Base-by-base conservation (phyloP, 2,329 filamentous ascomycete species). In the Phaeosphaeriaceae sp. region DNA sequence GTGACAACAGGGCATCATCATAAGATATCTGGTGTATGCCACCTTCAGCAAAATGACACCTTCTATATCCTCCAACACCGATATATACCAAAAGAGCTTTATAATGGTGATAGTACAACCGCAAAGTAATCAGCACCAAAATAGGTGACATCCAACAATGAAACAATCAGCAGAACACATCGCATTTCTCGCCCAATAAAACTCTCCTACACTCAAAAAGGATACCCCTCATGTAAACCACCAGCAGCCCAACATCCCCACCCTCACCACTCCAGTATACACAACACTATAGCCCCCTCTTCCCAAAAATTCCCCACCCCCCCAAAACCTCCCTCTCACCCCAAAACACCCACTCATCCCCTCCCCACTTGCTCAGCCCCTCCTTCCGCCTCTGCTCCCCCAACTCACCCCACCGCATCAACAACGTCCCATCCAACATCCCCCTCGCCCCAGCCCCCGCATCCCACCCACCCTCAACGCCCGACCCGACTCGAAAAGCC, bases 361-460 rank as follows among this genome's bases (percentile, higher is more conserved):
- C 82, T 9, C 91, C 92, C 2, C 89, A 87, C 58, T 91, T 83
- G 0, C 85, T 83, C 1, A 90, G 83, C 37, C 93, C 85, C 74
- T 96, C 92, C 6, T 79, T 81, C 59, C 87, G 79, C 57, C 87
- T 84, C 41, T 87, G 86, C 35, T 86, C 87, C 5, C 88, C 83
- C 55, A 96, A 72, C 74, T 94, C 90, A 33, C 83, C 81, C 85
- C 91, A 94, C 48, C 91, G 76, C 50, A 83, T 80, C 53, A 96
- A 71, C 33, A 96, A 66, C n/a, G 81, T 82, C 0, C 91, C 92
- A 68, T 97, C 92, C 3, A 97, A 81, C 42, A 95, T 82, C 2
- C 83, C 86, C 15, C 89, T 78, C 1, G 83, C 83, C 0, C 77
- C 76, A 2, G n/a, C n/a, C n/a, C 76, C 74, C 0, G 54, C 54